Percentiles rank a stretch among this genome's conserved stretches.
Evolutionary conservation across 164 flowering plant species (phyloP).

Genomic region (Piper betle): DNA sequence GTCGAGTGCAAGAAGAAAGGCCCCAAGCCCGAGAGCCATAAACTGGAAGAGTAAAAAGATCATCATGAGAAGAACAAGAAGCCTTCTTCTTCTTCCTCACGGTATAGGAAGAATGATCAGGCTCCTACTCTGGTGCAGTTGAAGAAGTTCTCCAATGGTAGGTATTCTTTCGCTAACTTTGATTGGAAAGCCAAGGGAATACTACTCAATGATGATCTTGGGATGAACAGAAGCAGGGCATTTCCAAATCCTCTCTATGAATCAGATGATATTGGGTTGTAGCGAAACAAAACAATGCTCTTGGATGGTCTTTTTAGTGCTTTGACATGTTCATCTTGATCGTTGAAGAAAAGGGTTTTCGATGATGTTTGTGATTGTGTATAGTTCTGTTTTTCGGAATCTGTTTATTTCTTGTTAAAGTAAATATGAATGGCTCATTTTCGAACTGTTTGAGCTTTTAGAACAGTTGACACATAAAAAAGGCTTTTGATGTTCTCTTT

Average conservation of each 20-base stretch:
- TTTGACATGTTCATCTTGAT: no score
- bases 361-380: no score
- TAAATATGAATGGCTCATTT: no score
- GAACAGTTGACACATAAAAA: no score
- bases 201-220: constrained; percentile 41
- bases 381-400: no score
- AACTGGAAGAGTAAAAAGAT: neutral
- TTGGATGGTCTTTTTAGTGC: no score
- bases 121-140: constrained; percentile 40
- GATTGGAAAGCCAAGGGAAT: constrained; percentile 46
- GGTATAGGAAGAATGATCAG: neutral
- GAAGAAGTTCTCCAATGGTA: constrained; percentile 53
- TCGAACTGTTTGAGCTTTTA: no score
- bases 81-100: neutral
- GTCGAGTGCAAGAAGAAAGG: constrained; percentile 44
- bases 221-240: constrained; percentile 67
- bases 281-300: neutral
- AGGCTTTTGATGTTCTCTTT: no score
- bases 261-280: constrained; percentile 5
- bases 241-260: constrained; percentile 43
- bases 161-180: constrained; percentile 37
- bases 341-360: no score
- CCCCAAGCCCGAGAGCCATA: constrained; percentile 7
- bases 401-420: no score
- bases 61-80: neutral